Evolutionary conservation across 2,329 filamentous ascomycete species (phyloP).

Genomic region (Penicillium capsulatum): DNA sequence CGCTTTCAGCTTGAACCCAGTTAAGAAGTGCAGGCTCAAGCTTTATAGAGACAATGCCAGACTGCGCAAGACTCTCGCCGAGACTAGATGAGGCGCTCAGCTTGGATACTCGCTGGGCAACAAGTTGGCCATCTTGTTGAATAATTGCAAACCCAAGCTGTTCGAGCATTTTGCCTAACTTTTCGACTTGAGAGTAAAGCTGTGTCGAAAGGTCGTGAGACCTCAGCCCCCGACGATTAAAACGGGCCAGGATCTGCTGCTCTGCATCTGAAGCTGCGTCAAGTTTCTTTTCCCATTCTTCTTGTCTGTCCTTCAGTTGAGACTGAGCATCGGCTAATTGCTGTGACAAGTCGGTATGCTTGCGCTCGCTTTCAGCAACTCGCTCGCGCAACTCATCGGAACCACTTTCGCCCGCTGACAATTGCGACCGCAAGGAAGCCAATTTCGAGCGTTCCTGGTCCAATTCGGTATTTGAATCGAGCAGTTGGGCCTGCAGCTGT

Average conservation of each 20-base stretch:
- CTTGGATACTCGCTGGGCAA: slow-evolving; percentile 67
- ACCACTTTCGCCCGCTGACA: slow-evolving; percentile 78
- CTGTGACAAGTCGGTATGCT: slow-evolving; percentile 62
- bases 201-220: slow-evolving; percentile 80
- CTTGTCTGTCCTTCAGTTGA: slow-evolving; percentile 73
- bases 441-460: slow-evolving; percentile 67
- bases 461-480: slow-evolving; percentile 50
- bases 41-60: slow-evolving; percentile 34
- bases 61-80: slow-evolving; percentile 35
- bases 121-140: slow-evolving; percentile 67
- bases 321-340: slow-evolving; percentile 71
- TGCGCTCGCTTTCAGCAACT: slow-evolving; percentile 70
- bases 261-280: slow-evolving; percentile 30
- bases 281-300: slow-evolving; percentile 61
- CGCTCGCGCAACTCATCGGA: slow-evolving; percentile 72
- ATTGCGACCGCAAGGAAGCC: slow-evolving; percentile 62
- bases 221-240: slow-evolving; percentile 66
- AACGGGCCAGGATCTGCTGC: slow-evolving; percentile 47
- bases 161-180: slow-evolving; percentile 77
- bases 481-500: slow-evolving; percentile 46
- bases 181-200: slow-evolving; percentile 78
- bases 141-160: slow-evolving; percentile 78
- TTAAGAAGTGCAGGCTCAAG: slow-evolving; percentile 69
- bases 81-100: slow-evolving; percentile 40
- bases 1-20: slow-evolving; percentile 71